A percentile compares a stretch with the other conserved stretches of the same genome.
Conservation (phyloP, 345 rosid genomes). For the Hibiscus tridactylites region DNA sequence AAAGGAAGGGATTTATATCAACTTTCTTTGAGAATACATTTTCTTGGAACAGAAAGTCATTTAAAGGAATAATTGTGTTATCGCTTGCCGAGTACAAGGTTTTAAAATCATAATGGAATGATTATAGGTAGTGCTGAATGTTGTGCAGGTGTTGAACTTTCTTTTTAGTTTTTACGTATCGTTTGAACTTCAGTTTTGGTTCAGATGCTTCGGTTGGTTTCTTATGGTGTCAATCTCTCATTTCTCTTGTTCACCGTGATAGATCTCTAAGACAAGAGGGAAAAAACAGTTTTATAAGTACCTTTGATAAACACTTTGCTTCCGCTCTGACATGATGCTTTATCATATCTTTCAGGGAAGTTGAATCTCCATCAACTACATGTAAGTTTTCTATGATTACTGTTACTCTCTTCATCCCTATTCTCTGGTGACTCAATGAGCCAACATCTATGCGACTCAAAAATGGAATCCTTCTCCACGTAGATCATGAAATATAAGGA, state of each 20-base stretch:
- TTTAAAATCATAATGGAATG: neutral
- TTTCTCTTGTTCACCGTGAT: neutral
- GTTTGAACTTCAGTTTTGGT: neutral
- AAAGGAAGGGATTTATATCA: no score
- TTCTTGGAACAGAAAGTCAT: neutral
- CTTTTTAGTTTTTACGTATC: neutral
- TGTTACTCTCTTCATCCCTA: neutral
- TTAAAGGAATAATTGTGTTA: neutral
- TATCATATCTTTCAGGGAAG: constrained; percentile 44
- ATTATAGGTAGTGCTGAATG: neutral
- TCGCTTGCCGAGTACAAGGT: neutral
- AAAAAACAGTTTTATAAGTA: neutral
- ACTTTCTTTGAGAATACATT: neutral
- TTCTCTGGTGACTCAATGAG: constrained; percentile 12
- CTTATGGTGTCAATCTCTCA: neutral
- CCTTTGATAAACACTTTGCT: neutral
- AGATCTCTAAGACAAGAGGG: neutral
- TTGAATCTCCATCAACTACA: constrained; percentile 48
- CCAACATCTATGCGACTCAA: constrained; percentile 2
- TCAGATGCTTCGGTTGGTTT: neutral
- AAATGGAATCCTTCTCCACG: constrained; percentile 13
- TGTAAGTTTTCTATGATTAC: constrained; percentile 34
- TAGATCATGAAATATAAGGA: constrained; percentile 37
- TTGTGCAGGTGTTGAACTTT: neutral
- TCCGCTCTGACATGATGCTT: neutral